Conservation (phyloP, 768 basidiomycete genomes). For the Pholiota molesta region DNA sequence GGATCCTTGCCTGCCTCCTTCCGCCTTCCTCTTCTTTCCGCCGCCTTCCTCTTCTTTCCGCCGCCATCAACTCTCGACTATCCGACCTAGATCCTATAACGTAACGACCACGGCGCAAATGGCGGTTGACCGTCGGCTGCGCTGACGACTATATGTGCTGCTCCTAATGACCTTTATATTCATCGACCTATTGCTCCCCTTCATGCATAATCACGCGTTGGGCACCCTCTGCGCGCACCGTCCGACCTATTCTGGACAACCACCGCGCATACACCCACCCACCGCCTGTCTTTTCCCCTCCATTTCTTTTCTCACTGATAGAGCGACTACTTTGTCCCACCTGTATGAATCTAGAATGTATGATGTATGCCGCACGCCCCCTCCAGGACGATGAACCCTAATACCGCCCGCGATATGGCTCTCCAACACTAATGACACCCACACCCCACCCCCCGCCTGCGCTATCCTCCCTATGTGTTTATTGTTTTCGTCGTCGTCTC, state of each 20-base stretch:
- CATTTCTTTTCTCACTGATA: slow-evolving; percentile 18
- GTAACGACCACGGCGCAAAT: slow-evolving; percentile 15
- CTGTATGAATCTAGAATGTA: slow-evolving; percentile 28
- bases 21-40: slow-evolving; percentile 5
- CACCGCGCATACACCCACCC: background rate
- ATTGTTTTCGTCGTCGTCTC: slow-evolving; percentile 7
- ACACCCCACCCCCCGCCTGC: slow-evolving; percentile 7
- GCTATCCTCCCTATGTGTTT: slow-evolving; percentile 12
- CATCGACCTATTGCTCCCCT: slow-evolving; percentile 14
- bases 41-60: slow-evolving; percentile 11
- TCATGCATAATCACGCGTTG: slow-evolving; percentile 15
- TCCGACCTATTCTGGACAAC: background rate
- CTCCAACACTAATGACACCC: slow-evolving; percentile 4
- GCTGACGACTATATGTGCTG: slow-evolving; percentile 25
- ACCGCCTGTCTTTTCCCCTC: background rate
- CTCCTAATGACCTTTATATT: slow-evolving; percentile 18
- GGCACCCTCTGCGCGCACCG: background rate
- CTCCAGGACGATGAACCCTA: slow-evolving; percentile 18
- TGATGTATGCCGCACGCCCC: slow-evolving; percentile 26
- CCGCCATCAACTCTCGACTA: slow-evolving; percentile 22
- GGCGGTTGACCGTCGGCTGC: background rate
- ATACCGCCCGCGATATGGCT: slow-evolving; percentile 7
- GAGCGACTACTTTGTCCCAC: slow-evolving; percentile 18
- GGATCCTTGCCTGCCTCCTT: slow-evolving; percentile 14
- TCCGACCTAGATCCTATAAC: slow-evolving; percentile 24